Evolutionary conservation across 2,329 filamentous ascomycete species (phyloP), one percentile per base, ranked within the genome.

Genomic region (Bipolaris cookei): DNA sequence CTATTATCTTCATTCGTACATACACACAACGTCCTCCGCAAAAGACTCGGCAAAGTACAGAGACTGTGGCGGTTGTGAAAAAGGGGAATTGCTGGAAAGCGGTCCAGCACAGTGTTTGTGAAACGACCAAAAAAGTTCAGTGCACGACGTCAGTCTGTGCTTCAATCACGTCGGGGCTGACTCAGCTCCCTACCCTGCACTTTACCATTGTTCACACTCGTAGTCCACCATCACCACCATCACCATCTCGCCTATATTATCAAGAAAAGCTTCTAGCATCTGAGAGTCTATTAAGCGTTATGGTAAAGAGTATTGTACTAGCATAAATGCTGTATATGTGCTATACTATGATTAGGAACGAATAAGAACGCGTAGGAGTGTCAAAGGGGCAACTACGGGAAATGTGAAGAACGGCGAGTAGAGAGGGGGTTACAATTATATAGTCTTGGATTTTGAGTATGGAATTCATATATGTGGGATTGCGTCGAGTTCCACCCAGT

Each of bases 1-100:
- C 65, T 66, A 70, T 69, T 70, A 43, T 61, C 60, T 61, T 56
- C 58, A 48, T 51, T 58, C 54, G 58, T 67, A 67, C 64, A 67
- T 68, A 69, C 66, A 65, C 59, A 57, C 18, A 10, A 39, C 37
- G 20, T 16, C 45, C 39, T 50, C 28, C 63, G 55, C 56, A 57
- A 42, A 48, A 60, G 44, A 56, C 42, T 48, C 38, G 55, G 34
- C 28, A 54, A 48, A 56, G 21, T 30, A 54, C 43, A 41, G 45
- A 54, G 34, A 49, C 39, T 39, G 45, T 51, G 25, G 55, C 25
- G 6, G 51, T 28, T 49, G 55, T 48, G 41, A 35, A 51, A 44
- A 51, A 44, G 16, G n/a, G 18, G 23, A 38, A 48, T 38, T 16
- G 21, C 20, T 41, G 13, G 23, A 32, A n/a, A 20, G 20, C 30